A percentile compares a stretch with the other conserved stretches of the same genome.
Evolutionary conservation across 2,329 filamentous ascomycete species (phyloP).

Genomic region (Apiospora pterosperma): DNA sequence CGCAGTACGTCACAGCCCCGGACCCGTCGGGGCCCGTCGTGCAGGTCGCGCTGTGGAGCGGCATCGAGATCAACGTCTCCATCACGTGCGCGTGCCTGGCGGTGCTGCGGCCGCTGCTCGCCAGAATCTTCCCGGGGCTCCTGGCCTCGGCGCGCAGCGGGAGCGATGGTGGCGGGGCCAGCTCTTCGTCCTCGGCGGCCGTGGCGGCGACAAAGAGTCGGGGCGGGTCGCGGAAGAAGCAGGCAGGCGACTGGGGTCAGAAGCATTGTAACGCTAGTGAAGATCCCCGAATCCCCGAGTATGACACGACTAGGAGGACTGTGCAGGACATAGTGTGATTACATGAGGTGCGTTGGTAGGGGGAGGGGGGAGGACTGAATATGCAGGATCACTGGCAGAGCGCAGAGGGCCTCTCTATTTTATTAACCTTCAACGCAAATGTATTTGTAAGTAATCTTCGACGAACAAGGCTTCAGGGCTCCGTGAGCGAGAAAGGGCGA

Average conservation of each 20-base stretch:
- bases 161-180: no score
- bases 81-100: constrained; percentile 17
- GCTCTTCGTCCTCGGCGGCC: not conserved
- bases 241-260: not conserved
- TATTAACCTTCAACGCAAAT: not conserved
- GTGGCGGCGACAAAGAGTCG: not conserved
- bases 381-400: not conserved
- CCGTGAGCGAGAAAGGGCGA: no score
- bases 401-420: not conserved
- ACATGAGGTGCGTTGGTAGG: no score
- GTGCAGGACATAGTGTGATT: not conserved
- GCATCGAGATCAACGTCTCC: constrained; percentile 15
- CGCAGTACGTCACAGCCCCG: not conserved
- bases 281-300: not conserved
- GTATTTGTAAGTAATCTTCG: not conserved
- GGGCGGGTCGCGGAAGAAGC: not conserved
- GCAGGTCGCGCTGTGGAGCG: constrained; percentile 14
- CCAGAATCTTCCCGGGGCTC: constrained; percentile 12
- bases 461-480: no score
- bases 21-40: constrained; percentile 15
- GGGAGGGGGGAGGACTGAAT: not conserved
- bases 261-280: not conserved
- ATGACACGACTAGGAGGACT: not conserved
- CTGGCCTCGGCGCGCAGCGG: not conserved
- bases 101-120: constrained; percentile 11